Conservation (phyloP, 2,329 filamentous ascomycete genomes). For the Aureobasidium leucospermi region DNA sequence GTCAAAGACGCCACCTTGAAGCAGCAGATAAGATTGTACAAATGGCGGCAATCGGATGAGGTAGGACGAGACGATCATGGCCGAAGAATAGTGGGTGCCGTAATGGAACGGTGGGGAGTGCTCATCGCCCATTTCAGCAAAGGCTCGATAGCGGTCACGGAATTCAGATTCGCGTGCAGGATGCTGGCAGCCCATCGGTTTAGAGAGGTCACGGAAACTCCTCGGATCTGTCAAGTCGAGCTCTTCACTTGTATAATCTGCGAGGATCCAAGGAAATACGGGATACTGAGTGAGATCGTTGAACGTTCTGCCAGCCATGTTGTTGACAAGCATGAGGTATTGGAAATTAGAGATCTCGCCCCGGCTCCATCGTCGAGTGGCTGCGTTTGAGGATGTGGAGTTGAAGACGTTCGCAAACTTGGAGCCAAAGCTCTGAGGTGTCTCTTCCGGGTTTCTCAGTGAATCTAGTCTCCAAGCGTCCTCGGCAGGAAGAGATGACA, state of each 20-base stretch:
- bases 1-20: conserved; percentile 94
- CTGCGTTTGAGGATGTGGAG: conserved; percentile 69
- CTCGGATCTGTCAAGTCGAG: conserved; percentile 77
- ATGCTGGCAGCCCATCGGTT: conserved; percentile 93
- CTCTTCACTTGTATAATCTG: conserved; percentile 91
- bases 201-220: conserved; percentile 83
- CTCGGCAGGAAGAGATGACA: conserved; percentile 61
- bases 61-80: conserved; percentile 97
- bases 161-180: conserved; percentile 69
- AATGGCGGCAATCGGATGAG: conserved; percentile 92
- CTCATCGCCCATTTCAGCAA: conserved; percentile 81
- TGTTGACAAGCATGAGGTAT: conserved; percentile 97
- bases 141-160: conserved; percentile 73
- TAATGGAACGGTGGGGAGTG: conserved; percentile 82
- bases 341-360: conserved; percentile 98
- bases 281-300: conserved; percentile 98
- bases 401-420: conserved; percentile 92
- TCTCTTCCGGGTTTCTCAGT: conserved; percentile 60
- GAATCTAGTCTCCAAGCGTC: conserved; percentile 89
- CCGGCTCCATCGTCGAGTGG: conserved; percentile 82
- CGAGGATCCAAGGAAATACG: conserved; percentile 94
- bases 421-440: conserved; percentile 64
- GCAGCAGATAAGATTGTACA: conserved; percentile 85
- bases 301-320: conserved; percentile 92
- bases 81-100: conserved; percentile 96